Conservation (phyloP, 768 basidiomycete genomes). For the Mycena haematopus region DNA sequence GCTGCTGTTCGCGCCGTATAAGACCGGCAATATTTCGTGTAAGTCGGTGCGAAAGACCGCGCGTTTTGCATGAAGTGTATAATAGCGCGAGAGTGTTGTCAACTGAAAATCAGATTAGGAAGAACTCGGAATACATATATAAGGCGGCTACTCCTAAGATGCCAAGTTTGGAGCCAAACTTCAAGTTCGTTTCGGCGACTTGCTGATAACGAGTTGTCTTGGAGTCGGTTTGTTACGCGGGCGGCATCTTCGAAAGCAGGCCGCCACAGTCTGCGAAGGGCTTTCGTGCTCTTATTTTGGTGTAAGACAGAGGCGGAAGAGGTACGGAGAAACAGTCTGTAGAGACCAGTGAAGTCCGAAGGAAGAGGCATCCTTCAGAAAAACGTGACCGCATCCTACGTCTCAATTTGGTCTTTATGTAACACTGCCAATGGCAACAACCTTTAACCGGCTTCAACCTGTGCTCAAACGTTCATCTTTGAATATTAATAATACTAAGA, state of each 20-base stretch:
- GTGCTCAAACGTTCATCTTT: too few species aligned
- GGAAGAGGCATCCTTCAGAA: slow-evolving; percentile 15
- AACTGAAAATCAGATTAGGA: slow-evolving; percentile 47
- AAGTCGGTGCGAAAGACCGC: slow-evolving; percentile 65
- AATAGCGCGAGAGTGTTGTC: slow-evolving; percentile 70
- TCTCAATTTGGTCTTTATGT: too few species aligned
- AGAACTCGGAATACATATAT: not conserved
- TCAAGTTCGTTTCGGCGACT: slow-evolving; percentile 40
- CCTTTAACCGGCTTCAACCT: too few species aligned
- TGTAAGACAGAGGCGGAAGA: slow-evolving; percentile 65
- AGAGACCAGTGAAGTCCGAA: slow-evolving; percentile 57
- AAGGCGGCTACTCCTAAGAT: slow-evolving; percentile 53
- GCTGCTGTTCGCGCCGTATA: slow-evolving; percentile 42
- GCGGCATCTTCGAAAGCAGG: slow-evolving; percentile 62
- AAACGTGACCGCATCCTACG: not conserved
- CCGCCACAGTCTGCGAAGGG: slow-evolving; percentile 56
- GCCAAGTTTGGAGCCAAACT: slow-evolving; percentile 59
- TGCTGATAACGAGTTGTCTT: slow-evolving; percentile 34
- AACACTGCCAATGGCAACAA: too few species aligned
- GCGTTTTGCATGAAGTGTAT: slow-evolving; percentile 63
- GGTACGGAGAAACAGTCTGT: slow-evolving; percentile 64
- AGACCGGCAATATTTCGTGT: slow-evolving; percentile 61
- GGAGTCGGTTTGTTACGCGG: slow-evolving; percentile 46
- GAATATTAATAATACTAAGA: too few species aligned
- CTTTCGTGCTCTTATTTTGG: slow-evolving; percentile 48